These are phyloP conservation scores for Plasmodium vivax DNA, from an alignment of 169 alveolate species.

Conservation along the genomic window DNA sequence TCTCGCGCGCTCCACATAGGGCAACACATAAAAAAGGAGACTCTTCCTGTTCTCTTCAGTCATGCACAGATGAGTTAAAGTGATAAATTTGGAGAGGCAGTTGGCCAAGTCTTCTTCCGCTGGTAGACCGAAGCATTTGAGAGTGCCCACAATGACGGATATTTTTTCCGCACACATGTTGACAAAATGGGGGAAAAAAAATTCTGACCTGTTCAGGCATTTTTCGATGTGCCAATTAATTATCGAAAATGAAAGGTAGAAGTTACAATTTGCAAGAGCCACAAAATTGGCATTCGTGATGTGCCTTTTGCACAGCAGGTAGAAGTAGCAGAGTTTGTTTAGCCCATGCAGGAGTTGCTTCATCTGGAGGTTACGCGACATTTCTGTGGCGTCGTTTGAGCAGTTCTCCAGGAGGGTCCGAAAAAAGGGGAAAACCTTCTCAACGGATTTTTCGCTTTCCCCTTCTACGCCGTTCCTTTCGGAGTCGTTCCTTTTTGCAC, in stretches of 20 bases:
- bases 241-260: constrained; percentile 33
- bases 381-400: neutral
- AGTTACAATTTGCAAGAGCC: constrained; percentile 33
- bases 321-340: constrained; percentile 61
- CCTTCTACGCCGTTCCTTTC: neutral
- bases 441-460: neutral
- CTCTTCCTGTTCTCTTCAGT: constrained; percentile 39
- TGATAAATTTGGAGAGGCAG: constrained; percentile 25
- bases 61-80: constrained; percentile 14
- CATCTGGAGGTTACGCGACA: neutral
- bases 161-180: constrained; percentile 54
- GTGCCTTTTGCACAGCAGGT: constrained; percentile 26
- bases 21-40: constrained; percentile 25
- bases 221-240: constrained; percentile 49
- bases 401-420: neutral
- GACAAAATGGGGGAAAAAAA: constrained; percentile 17
- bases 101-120: constrained; percentile 30
- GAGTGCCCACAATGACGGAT: constrained; percentile 16
- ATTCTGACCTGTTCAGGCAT: constrained; percentile 18
- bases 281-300: constrained; percentile 59
- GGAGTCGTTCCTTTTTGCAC: neutral
- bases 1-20: constrained; percentile 26
- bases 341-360: constrained; percentile 23
- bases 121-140: constrained; percentile 22
- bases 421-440: neutral